phyloP scores from a whole-genome alignment of 2,329 filamentous ascomycete genomes.

The Lecanicillium sp. region DNA sequence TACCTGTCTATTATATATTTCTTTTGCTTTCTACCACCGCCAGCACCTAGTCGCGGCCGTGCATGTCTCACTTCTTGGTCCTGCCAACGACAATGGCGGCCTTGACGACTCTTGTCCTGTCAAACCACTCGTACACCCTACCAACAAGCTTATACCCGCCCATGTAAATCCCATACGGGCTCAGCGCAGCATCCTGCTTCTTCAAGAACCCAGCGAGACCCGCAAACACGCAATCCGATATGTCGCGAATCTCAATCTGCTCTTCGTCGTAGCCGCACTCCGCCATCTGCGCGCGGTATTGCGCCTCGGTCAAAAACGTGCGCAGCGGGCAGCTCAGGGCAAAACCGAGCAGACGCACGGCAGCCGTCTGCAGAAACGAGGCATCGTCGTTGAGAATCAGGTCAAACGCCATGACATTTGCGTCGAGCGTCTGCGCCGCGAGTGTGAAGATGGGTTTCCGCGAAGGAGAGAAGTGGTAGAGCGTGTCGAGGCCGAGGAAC shows the following conservation, averaged over 20 bases:
- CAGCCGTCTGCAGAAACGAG: slow-evolving; percentile 18
- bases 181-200: slow-evolving; percentile 22
- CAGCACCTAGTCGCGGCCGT: no score
- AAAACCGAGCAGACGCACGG: slow-evolving; percentile 34
- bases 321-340: slow-evolving; percentile 39
- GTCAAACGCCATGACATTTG: slow-evolving; percentile 49
- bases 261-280: slow-evolving; percentile 37
- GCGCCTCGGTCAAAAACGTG: slow-evolving; percentile 37
- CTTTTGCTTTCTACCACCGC: no score
- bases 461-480: slow-evolving; percentile 50
- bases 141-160: slow-evolving; percentile 28
- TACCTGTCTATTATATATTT: no score
- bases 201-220: slow-evolving; percentile 38
- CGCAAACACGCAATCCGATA: slow-evolving; percentile 44
- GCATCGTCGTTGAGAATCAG: slow-evolving; percentile 32
- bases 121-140: slow-evolving; percentile 30
- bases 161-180: slow-evolving; percentile 27
- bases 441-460: slow-evolving; percentile 36
- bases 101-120: slow-evolving; percentile 23
- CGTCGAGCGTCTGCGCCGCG: slow-evolving; percentile 29
- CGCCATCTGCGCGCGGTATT: slow-evolving; percentile 37
- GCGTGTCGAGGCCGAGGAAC: slow-evolving; percentile 47
- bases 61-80: background rate
- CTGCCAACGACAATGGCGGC: slow-evolving; percentile 27
- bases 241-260: slow-evolving; percentile 36